Conservation (phyloP, 1,284 basidiomycete species). For the Inonotus hispidus region DNA sequence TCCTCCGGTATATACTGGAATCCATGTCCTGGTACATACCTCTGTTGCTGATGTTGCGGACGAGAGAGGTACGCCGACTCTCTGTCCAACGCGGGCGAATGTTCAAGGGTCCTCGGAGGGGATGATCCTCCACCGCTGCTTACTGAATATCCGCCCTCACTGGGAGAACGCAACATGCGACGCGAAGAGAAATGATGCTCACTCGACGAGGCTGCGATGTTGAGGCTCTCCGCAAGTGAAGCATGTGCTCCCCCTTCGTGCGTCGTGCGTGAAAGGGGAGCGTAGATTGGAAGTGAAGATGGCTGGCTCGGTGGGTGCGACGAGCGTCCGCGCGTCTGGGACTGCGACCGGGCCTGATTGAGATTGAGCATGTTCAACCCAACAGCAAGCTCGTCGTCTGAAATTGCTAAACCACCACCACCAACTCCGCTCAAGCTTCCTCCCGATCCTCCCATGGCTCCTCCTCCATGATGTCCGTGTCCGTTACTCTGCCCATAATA, state of each 20-base stretch:
- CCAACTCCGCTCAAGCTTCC: slow-evolving; percentile 11
- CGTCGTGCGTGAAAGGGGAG: slow-evolving; percentile 59
- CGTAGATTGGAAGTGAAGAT: slow-evolving; percentile 64
- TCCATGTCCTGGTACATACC: slow-evolving; percentile 59
- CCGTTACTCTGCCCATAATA: slow-evolving; percentile 20
- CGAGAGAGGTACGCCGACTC: slow-evolving; percentile 11
- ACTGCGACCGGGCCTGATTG: slow-evolving; percentile 31
- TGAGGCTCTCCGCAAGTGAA: slow-evolving; percentile 42
- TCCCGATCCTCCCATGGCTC: background rate
- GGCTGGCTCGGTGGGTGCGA: slow-evolving; percentile 47
- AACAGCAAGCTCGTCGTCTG: slow-evolving; percentile 77
- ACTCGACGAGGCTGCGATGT: background rate
- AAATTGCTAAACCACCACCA: slow-evolving; percentile 56
- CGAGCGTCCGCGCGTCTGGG: slow-evolving; percentile 17
- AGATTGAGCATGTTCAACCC: slow-evolving; percentile 63
- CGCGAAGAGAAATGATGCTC: slow-evolving; percentile 11
- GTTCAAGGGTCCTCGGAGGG: slow-evolving; percentile 6
- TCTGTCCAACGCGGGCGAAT: slow-evolving; percentile 6
- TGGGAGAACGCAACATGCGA: slow-evolving; percentile 11
- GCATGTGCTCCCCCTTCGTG: slow-evolving; percentile 35
- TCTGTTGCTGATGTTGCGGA: slow-evolving; percentile 31
- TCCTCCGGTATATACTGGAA: slow-evolving; percentile 53
- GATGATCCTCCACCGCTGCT: slow-evolving; percentile 5
- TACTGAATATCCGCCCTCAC: slow-evolving; percentile 15
- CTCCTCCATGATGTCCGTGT: slow-evolving; percentile 25